A percentile compares a stretch with the other conserved stretches of the same genome.
Evolutionary conservation across 495 filamentous ascomycete species (phyloP).

Genomic region (Xylaria scruposa): DNA sequence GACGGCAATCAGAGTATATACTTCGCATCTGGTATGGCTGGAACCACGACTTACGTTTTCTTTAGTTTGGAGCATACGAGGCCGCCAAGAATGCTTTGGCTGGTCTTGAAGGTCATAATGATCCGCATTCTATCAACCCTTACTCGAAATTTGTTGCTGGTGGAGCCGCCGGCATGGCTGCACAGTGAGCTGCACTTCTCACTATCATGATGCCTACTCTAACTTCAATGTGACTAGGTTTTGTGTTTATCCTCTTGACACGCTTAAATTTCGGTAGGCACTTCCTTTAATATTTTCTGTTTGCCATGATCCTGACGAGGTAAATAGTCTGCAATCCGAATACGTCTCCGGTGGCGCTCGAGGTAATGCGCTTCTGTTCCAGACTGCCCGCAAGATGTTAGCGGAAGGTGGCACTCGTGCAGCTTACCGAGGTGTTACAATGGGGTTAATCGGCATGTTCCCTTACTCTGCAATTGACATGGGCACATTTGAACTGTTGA

Average conservation of each 20-base stretch:
- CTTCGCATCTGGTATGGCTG: slow-evolving; percentile 3
- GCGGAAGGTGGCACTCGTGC: slow-evolving; percentile 71
- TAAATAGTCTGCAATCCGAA: slow-evolving; percentile 85
- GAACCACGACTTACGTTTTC: neutral
- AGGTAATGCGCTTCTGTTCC: slow-evolving; percentile 83
- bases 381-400: slow-evolving; percentile 86
- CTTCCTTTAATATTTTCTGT: neutral
- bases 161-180: slow-evolving; percentile 89
- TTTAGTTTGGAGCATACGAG: slow-evolving; percentile 90
- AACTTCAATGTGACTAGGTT: slow-evolving; percentile 58
- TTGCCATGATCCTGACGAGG: slow-evolving; percentile 28
- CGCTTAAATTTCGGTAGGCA: slow-evolving; percentile 84
- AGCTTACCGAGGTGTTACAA: slow-evolving; percentile 90
- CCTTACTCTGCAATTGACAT: slow-evolving; percentile 98
- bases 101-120: slow-evolving; percentile 84
- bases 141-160: slow-evolving; percentile 91
- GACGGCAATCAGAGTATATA: slow-evolving; percentile 77
- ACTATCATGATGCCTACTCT: slow-evolving; percentile 34
- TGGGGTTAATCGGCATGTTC: slow-evolving; percentile 95
- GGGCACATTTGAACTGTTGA: slow-evolving; percentile 91
- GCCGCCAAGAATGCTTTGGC: slow-evolving; percentile 89
- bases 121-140: slow-evolving; percentile 76
- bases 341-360: slow-evolving; percentile 82
- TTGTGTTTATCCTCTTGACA: slow-evolving; percentile 95
- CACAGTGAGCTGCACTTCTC: slow-evolving; percentile 66